These are phyloP conservation scores for Lycium ferocissimum DNA, from an alignment of 257 asterid species.

Conservation along the genomic window DNA sequence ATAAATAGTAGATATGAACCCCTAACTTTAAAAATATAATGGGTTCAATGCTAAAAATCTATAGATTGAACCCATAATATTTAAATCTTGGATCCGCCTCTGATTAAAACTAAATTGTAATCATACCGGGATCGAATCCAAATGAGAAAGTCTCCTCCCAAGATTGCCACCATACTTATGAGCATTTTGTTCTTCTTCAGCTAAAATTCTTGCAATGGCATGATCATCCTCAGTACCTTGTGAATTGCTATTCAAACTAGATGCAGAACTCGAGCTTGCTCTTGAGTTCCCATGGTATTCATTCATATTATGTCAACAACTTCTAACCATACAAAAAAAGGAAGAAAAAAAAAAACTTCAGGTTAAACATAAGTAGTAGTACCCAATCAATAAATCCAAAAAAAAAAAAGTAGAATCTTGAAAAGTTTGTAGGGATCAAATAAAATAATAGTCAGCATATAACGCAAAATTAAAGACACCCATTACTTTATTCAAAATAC, in stretches of 20 bases:
- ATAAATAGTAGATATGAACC: too few species aligned
- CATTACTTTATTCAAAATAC: slow-evolving; percentile 5
- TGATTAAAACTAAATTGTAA: not conserved
- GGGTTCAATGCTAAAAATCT: too few species aligned
- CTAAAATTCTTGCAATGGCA: slow-evolving; percentile 77
- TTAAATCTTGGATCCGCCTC: too few species aligned
- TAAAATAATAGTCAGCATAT: not conserved
- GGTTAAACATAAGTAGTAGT: not conserved
- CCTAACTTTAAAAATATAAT: too few species aligned
- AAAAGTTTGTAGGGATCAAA: not conserved
- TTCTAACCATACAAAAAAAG: not conserved
- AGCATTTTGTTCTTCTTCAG: slow-evolving; percentile 62
- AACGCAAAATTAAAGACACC: not conserved
- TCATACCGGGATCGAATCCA: slow-evolving; percentile 88
- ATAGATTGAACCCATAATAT: too few species aligned
- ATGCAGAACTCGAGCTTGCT: slow-evolving; percentile 66
- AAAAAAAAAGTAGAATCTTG: not conserved
- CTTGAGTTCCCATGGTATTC: slow-evolving; percentile 52
- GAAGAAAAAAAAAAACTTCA: not conserved
- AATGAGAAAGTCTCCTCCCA: slow-evolving; percentile 88
- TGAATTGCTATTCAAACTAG: slow-evolving; percentile 75
- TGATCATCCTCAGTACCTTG: slow-evolving; percentile 94
- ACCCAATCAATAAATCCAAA: not conserved
- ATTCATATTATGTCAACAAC: slow-evolving; percentile 43
- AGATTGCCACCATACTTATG: slow-evolving; percentile 50